Evolutionary conservation across 345 rosid species (phyloP).

Genomic region (Isatis tinctoria): DNA sequence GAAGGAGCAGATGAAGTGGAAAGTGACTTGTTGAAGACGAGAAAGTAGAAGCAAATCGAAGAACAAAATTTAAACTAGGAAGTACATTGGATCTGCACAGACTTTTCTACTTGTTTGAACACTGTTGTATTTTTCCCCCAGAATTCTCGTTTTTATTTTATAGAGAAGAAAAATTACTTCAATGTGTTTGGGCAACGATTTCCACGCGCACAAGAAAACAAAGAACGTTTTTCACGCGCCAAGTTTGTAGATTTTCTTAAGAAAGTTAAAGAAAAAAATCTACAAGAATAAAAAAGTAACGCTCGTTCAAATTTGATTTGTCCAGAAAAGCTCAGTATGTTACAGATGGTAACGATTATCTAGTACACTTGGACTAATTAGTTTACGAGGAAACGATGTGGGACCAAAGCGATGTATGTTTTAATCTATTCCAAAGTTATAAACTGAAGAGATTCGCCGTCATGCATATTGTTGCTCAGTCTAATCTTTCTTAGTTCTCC

Average conservation of each 20-base stretch:
- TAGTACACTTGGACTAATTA: background rate
- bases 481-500: slow-evolving; percentile 4
- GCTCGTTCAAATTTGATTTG: background rate
- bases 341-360: background rate
- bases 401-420: background rate
- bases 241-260: background rate
- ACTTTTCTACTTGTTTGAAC: background rate
- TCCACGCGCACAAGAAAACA: slow-evolving; percentile 10
- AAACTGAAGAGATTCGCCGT: slow-evolving; percentile 8
- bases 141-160: background rate
- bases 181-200: background rate
- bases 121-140: background rate
- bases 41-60: background rate
- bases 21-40: background rate
- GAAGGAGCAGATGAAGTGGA: background rate
- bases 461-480: background rate
- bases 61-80: background rate
- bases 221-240: slow-evolving; percentile 13
- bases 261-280: background rate
- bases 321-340: no score
- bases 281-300: background rate
- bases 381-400: background rate
- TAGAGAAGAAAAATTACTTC: background rate
- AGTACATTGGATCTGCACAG: slow-evolving; percentile 13
- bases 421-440: background rate